Base-by-base conservation (phyloP, 2,329 filamentous ascomycete species). In the Lasiodiplodia sp. region DNA sequence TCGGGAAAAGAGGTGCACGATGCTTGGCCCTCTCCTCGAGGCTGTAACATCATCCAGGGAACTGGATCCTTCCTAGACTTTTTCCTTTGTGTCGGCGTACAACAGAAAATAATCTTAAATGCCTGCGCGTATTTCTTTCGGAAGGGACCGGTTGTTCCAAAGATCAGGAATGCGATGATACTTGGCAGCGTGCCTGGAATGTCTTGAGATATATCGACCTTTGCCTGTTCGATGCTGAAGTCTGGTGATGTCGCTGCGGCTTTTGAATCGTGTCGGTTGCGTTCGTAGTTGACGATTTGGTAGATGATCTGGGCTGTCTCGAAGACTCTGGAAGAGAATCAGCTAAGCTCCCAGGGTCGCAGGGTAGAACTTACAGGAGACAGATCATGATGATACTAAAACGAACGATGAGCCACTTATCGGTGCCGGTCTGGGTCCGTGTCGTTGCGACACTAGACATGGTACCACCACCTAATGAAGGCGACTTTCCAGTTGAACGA, bases 331-430 rank as follows among this genome's bases (percentile, higher is more conserved):
- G 1, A 14, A 5, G 14, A 21, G 10, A 21, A 31, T 68, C 12
- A 68, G 57, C 16, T 25, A 11, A 34, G 40, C 7, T 8, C 21
- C 4, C 11, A 14, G 18, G 16, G 5, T 7, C 18, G 12, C 1
- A 6, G 5, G 5, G 8, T 40, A 11, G 7, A 21, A 56, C 65
- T 37, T 65, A 68, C 67, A 68, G 31, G 28, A 68, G 58, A 57
- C 60, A 64, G n/a, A 53, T 52, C 58, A 68, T 68, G 38, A 68
- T 68, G 12, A 65, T 64, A 21, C 51, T 57, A 25, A 68, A 65
- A 21, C 67, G 51, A 10, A 68, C 47, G 5, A 64, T 64, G n/a
- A 68, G 67, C 51, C 58, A 68, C 34, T 68, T 65, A 10, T 68
- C 67, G 12, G 60, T 68, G 12, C 51, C 38, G 28, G 58, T 18